Evolutionary conservation across 2,329 filamentous ascomycete species (phyloP).

Genomic region (Rhynchosporium graminicola): DNA sequence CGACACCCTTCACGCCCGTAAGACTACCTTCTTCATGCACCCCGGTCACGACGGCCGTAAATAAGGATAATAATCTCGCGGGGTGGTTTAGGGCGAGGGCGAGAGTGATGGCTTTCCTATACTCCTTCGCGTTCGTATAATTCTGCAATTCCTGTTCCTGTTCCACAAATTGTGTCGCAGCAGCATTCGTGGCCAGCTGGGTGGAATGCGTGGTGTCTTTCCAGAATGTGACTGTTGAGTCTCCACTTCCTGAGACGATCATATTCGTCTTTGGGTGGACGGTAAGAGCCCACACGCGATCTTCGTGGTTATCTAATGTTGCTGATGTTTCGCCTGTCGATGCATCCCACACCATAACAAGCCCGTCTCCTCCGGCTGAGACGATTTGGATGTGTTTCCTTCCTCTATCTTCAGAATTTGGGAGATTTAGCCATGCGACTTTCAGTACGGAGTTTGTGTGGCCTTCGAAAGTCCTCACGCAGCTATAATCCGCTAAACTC

Average conservation of each 20-base stretch:
- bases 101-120: conserved; percentile 88
- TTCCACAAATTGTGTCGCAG: conserved; percentile 79
- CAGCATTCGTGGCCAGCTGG: conserved; percentile 70
- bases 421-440: conserved; percentile 76
- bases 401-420: conserved; percentile 49
- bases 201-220: conserved; percentile 85
- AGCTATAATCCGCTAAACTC: conserved; percentile 90
- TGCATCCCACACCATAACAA: conserved; percentile 96
- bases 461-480: conserved; percentile 90
- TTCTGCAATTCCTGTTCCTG: conserved; percentile 95
- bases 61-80: conserved; percentile 78
- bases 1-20: conserved; percentile 69
- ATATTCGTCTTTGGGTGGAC: conserved; percentile 68
- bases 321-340: conserved; percentile 81
- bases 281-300: conserved; percentile 89
- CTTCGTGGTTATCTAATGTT: conserved; percentile 95
- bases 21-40: conserved; percentile 63
- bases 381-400: conserved; percentile 71
- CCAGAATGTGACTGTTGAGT: conserved; percentile 95
- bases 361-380: conserved; percentile 87
- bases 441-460: conserved; percentile 96
- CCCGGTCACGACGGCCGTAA: conserved; percentile 73
- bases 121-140: conserved; percentile 83
- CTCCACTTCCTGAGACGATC: conserved; percentile 86
- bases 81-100: conserved; percentile 95